Evolutionary conservation across 2,329 filamentous ascomycete species (phyloP).

Genomic region (Microdochium trichocladiopsis): DNA sequence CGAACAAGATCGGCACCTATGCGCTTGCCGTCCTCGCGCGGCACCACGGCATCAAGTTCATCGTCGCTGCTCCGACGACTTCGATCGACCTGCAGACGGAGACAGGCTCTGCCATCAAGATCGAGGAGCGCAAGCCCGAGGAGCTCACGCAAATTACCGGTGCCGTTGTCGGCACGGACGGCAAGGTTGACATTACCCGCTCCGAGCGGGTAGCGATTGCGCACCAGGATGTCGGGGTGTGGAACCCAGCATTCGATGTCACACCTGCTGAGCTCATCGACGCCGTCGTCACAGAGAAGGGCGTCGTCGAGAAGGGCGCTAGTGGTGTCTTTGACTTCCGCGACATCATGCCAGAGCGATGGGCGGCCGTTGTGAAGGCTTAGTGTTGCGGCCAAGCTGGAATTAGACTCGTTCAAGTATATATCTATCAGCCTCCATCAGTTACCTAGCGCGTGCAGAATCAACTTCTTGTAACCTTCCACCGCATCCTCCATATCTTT

Average conservation of each 20-base stretch:
- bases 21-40: slow-evolving; percentile 82
- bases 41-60: slow-evolving; percentile 84
- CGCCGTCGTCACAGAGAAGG: slow-evolving; percentile 87
- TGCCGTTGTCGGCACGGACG: slow-evolving; percentile 58
- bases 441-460: slow-evolving; percentile 43
- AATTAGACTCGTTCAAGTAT: slow-evolving; percentile 5
- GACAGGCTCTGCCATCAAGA: slow-evolving; percentile 73
- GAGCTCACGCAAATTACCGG: slow-evolving; percentile 85
- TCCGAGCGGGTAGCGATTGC: slow-evolving; percentile 75
- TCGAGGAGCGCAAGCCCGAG: slow-evolving; percentile 75
- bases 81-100: slow-evolving; percentile 82
- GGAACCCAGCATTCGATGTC: slow-evolving; percentile 97
- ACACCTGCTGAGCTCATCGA: slow-evolving; percentile 87
- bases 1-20: slow-evolving; percentile 98
- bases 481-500: slow-evolving; percentile 72
- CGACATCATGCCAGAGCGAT: slow-evolving; percentile 48
- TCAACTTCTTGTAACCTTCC: slow-evolving; percentile 67
- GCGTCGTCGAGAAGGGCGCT: slow-evolving; percentile 70
- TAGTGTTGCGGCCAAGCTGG: slow-evolving; percentile 3
- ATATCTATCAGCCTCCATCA: slow-evolving; percentile 1
- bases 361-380: slow-evolving; percentile 31
- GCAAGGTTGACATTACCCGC: slow-evolving; percentile 52
- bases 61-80: slow-evolving; percentile 90
- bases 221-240: slow-evolving; percentile 71
- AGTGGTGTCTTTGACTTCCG: slow-evolving; percentile 64